Conservation (phyloP, 192 early-diverging fungal species). For the Coemansia sp. region DNA sequence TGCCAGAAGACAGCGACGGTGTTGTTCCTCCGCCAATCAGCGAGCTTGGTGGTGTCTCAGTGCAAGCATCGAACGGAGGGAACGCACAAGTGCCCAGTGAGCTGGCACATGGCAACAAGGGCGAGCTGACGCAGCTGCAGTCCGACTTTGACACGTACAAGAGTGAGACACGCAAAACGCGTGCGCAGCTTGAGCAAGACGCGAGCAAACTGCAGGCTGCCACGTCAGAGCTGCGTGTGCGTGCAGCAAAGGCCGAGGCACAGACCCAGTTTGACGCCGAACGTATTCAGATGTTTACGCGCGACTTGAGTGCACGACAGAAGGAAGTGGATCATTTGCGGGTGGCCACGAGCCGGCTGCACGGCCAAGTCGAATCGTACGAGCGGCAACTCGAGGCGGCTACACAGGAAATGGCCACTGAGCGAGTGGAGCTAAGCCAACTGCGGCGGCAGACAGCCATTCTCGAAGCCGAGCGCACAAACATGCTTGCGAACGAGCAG, state of each 20-base stretch:
- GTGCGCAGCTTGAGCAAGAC: conserved; percentile 57
- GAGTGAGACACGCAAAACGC: conserved; percentile 63
- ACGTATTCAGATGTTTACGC: conserved; percentile 63
- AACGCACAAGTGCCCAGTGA: not conserved
- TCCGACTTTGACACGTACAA: conserved; percentile 66
- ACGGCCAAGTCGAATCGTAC: conserved; percentile 55
- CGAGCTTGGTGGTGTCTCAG: not conserved
- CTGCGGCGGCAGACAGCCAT: conserved; percentile 55
- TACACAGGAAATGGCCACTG: conserved; percentile 50
- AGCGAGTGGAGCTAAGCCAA: conserved; percentile 55
- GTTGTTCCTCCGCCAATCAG: conserved; percentile 14
- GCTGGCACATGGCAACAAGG: not conserved
- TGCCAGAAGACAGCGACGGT: conserved; percentile 7
- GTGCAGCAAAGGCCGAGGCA: conserved; percentile 63
- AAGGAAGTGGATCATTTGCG: conserved; percentile 66
- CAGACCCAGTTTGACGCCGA: conserved; percentile 59
- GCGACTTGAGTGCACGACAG: conserved; percentile 57
- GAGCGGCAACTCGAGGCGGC: conserved; percentile 65
- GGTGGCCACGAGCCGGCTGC: conserved; percentile 56
- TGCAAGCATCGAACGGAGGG: not conserved
- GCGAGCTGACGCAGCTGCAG: conserved; percentile 56
- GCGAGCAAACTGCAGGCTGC: conserved; percentile 56
- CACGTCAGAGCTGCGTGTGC: conserved; percentile 62
- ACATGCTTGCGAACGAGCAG: conserved; percentile 35
- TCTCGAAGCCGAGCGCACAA: conserved; percentile 56